Conservation (phyloP, 768 basidiomycete genomes). For the Mycena pura region DNA sequence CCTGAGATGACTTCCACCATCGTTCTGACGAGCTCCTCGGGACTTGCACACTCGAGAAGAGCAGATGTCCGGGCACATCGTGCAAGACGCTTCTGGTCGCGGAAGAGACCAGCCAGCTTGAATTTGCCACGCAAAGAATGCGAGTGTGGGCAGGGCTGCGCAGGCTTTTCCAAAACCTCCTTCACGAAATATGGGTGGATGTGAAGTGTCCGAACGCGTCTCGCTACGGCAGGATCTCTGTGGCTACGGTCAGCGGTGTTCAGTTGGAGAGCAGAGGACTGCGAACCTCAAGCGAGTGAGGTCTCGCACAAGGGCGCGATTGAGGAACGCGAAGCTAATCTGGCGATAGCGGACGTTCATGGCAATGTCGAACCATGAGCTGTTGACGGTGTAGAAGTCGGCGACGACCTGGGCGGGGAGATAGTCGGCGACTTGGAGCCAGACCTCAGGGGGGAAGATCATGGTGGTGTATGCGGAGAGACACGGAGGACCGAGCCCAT, state of each 20-base stretch:
- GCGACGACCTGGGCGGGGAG: constrained; percentile 40
- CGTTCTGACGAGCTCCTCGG: constrained; percentile 46
- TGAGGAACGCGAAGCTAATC: constrained; percentile 57
- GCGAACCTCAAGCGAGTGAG: constrained; percentile 39
- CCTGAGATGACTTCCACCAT: constrained; percentile 51
- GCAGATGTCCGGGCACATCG: constrained; percentile 35
- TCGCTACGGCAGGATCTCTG: constrained; percentile 56
- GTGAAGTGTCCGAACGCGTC: constrained; percentile 54
- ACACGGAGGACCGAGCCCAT: constrained; percentile 11
- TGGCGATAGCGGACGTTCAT: constrained; percentile 58
- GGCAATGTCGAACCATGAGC: constrained; percentile 37
- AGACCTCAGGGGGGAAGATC: constrained; percentile 42
- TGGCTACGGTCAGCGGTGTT: not conserved
- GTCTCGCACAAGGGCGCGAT: constrained; percentile 45
- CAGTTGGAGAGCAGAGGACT: constrained; percentile 18
- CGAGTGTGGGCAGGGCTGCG: not conserved
- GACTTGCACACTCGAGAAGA: constrained; percentile 38
- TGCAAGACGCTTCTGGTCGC: constrained; percentile 35
- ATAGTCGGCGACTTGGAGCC: constrained; percentile 44
- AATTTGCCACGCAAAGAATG: constrained; percentile 24
- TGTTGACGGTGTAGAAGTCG: constrained; percentile 45
- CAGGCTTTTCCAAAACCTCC: constrained; percentile 42
- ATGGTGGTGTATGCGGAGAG: constrained; percentile 11
- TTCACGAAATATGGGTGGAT: constrained; percentile 57
- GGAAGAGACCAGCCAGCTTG: constrained; percentile 42